These are phyloP conservation scores for Xylaria castorea DNA, from an alignment of 495 filamentous ascomycete genomes.

Conservation along the genomic window DNA sequence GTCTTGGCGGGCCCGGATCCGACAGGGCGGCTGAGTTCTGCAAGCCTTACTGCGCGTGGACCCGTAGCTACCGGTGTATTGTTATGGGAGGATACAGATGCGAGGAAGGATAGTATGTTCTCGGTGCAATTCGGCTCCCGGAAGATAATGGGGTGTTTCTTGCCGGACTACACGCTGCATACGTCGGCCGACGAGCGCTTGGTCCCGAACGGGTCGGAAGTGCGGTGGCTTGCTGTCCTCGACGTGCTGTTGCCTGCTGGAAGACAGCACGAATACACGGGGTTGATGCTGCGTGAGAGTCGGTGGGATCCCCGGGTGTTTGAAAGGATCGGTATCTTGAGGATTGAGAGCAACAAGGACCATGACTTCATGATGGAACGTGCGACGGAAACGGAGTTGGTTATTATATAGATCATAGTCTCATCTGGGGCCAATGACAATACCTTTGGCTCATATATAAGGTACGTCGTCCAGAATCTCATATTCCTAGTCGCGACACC, in stretches of 20 bases:
- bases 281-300: neutral
- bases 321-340: conserved; percentile 1
- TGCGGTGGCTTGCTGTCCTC: conserved; percentile 14
- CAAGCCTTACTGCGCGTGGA: neutral
- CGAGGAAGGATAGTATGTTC: conserved; percentile 1
- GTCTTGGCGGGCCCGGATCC: neutral
- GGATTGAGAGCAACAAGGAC: neutral
- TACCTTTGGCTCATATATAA: too few species aligned
- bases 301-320: neutral
- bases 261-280: neutral
- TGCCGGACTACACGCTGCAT: conserved; percentile 13
- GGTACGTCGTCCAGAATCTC: too few species aligned
- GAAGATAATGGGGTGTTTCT: conserved; percentile 12
- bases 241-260: neutral
- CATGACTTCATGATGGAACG: conserved; percentile 3
- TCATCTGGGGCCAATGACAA: neutral
- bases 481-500: neutral
- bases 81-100: neutral
- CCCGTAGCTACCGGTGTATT: neutral
- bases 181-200: neutral
- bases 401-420: neutral
- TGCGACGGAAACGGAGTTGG: neutral
- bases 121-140: neutral
- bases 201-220: neutral
- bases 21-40: conserved; percentile 1